These are phyloP conservation scores for Vanilla planifolia DNA, from an alignment of 106 monocot genomes.

Conservation along the genomic window DNA sequence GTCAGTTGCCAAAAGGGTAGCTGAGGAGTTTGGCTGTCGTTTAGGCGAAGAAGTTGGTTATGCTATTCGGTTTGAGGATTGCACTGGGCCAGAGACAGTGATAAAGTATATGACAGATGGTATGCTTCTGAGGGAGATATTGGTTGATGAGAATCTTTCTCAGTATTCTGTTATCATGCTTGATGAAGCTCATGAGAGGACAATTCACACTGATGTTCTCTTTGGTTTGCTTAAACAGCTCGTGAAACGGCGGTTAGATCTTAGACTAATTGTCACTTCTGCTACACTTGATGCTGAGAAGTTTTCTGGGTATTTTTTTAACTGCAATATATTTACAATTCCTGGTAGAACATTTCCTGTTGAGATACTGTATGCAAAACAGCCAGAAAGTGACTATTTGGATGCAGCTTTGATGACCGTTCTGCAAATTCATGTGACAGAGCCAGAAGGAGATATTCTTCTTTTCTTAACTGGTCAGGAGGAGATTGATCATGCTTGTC, in stretches of 20 bases:
- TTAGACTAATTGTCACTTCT: constrained; percentile 88
- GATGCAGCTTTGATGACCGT: constrained; percentile 95
- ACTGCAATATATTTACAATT: constrained; percentile 91
- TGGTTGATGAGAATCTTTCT: constrained; percentile 81
- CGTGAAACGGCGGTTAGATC: constrained; percentile 62
- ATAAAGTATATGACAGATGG: constrained; percentile 99
- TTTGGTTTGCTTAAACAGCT: constrained; percentile 89
- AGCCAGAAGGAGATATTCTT: constrained; percentile 93
- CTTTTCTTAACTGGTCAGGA: constrained; percentile 94
- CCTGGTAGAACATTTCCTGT: constrained; percentile 95
- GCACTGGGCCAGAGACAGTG: constrained; percentile 89
- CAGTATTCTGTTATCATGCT: constrained; percentile 97
- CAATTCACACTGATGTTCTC: constrained; percentile 86
- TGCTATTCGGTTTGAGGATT: constrained; percentile 96
- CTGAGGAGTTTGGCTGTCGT: constrained; percentile 92
- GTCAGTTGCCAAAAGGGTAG: constrained; percentile 98
- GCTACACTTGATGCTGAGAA: constrained; percentile 95
- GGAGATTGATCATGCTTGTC: constrained; percentile 95
- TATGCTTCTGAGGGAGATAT: constrained; percentile 85
- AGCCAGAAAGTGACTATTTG: constrained; percentile 88
- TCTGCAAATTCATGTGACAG: constrained; percentile 87
- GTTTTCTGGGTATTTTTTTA: constrained; percentile 92
- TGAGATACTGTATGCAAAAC: constrained; percentile 88
- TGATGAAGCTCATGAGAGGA: constrained; percentile 97
- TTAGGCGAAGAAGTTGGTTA: constrained; percentile 95